Conservation (phyloP, 225 moss, liverwort and hornwort species). For the Straminergon stramineum region DNA sequence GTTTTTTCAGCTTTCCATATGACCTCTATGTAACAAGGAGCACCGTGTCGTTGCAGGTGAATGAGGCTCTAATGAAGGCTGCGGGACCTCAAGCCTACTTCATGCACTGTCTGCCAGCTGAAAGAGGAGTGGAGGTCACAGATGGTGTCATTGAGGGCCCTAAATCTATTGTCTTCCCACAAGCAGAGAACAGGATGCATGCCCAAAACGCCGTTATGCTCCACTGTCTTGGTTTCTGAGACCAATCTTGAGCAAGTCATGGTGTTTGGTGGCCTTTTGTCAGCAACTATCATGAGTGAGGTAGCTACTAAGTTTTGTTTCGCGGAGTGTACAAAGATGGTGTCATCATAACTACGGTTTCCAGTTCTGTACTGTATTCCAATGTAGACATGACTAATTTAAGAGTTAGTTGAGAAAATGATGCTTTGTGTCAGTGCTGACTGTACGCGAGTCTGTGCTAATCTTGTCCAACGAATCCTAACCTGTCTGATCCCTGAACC, state of each 20-base stretch:
- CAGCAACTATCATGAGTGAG: not conserved
- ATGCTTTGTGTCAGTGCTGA: not conserved
- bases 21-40: not conserved
- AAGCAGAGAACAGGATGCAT: constrained; percentile 96
- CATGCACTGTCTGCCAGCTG: constrained; percentile 97
- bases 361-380: constrained; percentile 1
- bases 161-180: constrained; percentile 84
- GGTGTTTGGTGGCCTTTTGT: not conserved
- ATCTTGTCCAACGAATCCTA: not conserved
- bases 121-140: constrained; percentile 88
- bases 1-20: not conserved
- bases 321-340: constrained; percentile 20
- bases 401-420: not conserved
- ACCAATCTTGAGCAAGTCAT: not conserved
- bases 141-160: constrained; percentile 77
- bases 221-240: constrained; percentile 73
- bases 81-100: constrained; percentile 75
- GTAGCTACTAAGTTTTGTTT: constrained; percentile 16
- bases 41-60: constrained; percentile 46
- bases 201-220: constrained; percentile 93
- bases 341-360: constrained; percentile 4
- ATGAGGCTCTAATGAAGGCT: constrained; percentile 71
- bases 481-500: not conserved
- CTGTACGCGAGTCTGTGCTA: not conserved
- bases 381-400: not conserved